These are phyloP conservation scores for Naganishia kalamii DNA, from an alignment of 768 basidiomycete species.

Conservation along the genomic window DNA sequence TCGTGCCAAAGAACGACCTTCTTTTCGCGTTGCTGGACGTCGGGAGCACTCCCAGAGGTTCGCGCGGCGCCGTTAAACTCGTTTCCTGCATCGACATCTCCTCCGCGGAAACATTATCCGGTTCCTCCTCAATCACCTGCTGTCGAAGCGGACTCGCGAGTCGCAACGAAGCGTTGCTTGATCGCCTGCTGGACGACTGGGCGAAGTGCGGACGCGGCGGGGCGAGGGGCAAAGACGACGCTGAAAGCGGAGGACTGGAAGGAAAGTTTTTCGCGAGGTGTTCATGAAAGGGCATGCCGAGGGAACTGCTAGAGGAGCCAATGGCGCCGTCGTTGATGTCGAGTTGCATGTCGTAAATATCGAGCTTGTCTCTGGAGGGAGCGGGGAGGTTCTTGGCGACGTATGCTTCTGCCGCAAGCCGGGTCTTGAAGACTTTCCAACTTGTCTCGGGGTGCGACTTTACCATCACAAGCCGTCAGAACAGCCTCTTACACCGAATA, in stretches of 20 bases:
- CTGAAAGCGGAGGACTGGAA: conserved; percentile 29
- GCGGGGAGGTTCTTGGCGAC: background rate
- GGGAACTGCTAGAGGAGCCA: conserved; percentile 14
- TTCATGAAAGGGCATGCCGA: conserved; percentile 37
- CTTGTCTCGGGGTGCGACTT: conserved; percentile 31
- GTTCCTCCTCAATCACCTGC: conserved; percentile 36
- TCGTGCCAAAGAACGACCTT: background rate
- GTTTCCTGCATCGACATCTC: background rate
- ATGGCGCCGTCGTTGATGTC: conserved; percentile 1
- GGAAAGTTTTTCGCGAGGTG: conserved; percentile 41
- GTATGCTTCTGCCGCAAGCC: conserved; percentile 40
- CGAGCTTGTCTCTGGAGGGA: conserved; percentile 4
- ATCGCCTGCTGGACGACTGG: conserved; percentile 23
- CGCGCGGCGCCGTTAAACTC: background rate
- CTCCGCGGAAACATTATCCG: no score
- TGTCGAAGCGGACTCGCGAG: conserved; percentile 40
- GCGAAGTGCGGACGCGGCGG: conserved; percentile 26
- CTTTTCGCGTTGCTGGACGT: background rate
- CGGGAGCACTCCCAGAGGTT: background rate
- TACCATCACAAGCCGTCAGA: background rate
- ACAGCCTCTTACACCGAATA: background rate
- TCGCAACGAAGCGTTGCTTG: conserved; percentile 33
- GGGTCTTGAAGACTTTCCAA: conserved; percentile 41
- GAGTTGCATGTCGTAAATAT: conserved; percentile 19
- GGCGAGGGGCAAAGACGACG: conserved; percentile 25